Evolutionary conservation across 768 basidiomycete species (phyloP), one percentile per base, ranked within the genome.

Genomic region (Dioszegia aurantiaca): DNA sequence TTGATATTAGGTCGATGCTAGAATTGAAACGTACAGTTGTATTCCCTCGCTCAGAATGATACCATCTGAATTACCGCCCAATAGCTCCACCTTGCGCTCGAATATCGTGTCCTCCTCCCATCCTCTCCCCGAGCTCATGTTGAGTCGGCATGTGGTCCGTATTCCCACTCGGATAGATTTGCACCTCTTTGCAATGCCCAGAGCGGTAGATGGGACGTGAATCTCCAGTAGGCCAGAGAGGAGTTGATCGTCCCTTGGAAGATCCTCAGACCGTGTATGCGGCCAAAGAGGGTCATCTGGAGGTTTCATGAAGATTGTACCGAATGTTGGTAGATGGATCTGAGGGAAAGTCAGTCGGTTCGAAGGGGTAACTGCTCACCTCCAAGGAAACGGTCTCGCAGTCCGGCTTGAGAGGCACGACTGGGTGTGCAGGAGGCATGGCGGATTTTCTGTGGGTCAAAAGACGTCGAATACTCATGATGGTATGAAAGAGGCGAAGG

Each of bases 21-120:
- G n/a, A n/a, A n/a, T n/a, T n/a, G n/a, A 9, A 24, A 57, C 60
- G 45, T 41, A 67, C 66, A 54, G 55, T 48, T 70, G 67, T 19
- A 61, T 42, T 3, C 72, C 72, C 43, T 70, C 68, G 43, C 70
- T 65, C 31, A 73, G 58, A 57, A 49, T 44, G 27, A 73, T 60
- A 14, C 71, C 71, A 10, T 65, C 68, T 30, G 53, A 41, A 21
- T 40, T 61, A 17, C 58, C 63, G 4, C 62, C 68, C 19, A 48
- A 54, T 36, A 70, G 59, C 42, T 69, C 69, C 3, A 64, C 63
- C 28, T 58, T 65, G 30, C 69, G 19, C 36, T 65, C 61, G 36
- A 67, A 73, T 11, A 73, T 61, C 16, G 55, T 48, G 46, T 67
- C 62, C 45, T 69, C 67, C 28, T 70, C 67, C 41, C 60, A 53